phyloP scores from a whole-genome alignment of 2,329 filamentous ascomycete genomes.

The Pseudocercospora crystallina region DNA sequence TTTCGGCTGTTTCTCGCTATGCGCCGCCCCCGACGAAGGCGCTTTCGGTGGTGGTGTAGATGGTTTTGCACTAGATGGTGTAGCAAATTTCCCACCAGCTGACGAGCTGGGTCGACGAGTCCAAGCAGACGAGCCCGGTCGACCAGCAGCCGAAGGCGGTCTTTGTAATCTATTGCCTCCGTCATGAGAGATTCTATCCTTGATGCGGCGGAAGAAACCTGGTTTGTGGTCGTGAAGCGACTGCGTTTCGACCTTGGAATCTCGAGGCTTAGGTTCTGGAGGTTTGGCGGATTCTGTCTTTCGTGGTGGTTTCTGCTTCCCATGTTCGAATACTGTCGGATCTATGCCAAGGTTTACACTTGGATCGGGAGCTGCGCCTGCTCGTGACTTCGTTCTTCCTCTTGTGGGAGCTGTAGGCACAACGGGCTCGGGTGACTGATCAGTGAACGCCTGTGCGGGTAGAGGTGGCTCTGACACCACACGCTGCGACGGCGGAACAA shows the following conservation, averaged over 20 bases:
- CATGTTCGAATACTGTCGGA: constrained; percentile 4
- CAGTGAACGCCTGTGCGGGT: background rate
- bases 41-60: background rate
- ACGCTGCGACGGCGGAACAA: constrained; percentile 7
- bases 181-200: constrained; percentile 11
- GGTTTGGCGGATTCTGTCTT: too few relatives aligned
- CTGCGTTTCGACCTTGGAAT: too few relatives aligned
- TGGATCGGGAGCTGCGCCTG: background rate
- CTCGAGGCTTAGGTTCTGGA: too few relatives aligned
- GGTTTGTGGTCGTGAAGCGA: constrained; percentile 1
- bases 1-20: constrained; percentile 2
- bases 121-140: too few relatives aligned
- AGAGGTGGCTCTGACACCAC: constrained; percentile 1
- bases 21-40: background rate
- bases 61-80: background rate
- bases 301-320: too few relatives aligned
- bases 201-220: constrained; percentile 13
- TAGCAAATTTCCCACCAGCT: too few relatives aligned
- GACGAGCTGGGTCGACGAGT: too few relatives aligned
- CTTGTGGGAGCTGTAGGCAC: constrained; percentile 10
- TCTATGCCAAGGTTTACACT: constrained; percentile 21
- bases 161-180: background rate
- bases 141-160: background rate
- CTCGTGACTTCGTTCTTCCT: constrained; percentile 7
- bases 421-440: constrained; percentile 4